Conservation (phyloP, 352 stramenopile genomes). For the Globisporangium orthogonon region DNA sequence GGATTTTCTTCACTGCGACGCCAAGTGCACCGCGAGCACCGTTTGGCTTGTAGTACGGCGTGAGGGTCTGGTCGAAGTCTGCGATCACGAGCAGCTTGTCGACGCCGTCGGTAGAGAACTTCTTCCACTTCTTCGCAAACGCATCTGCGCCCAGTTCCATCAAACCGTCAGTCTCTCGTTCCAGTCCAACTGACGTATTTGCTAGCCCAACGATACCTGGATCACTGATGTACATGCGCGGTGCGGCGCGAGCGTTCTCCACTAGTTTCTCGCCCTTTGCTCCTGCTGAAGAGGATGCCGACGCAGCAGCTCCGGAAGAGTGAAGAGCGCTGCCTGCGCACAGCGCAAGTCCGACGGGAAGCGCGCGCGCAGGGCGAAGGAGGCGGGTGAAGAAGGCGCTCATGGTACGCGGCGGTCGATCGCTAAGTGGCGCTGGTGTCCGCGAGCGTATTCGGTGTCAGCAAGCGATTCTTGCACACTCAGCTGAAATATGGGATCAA, state of each 20-base stretch:
- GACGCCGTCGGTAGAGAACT: constrained; percentile 57
- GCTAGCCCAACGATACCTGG: background rate
- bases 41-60: constrained; percentile 50
- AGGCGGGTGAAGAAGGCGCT: background rate
- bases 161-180: too few species aligned
- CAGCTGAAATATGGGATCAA: too few species aligned
- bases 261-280: constrained; percentile 10
- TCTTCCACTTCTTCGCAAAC: constrained; percentile 74
- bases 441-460: too few species aligned
- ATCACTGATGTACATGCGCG: constrained; percentile 21
- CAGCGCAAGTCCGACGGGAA: background rate
- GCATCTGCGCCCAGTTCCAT: constrained; percentile 21
- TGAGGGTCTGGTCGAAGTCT: constrained; percentile 83
- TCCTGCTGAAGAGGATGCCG: background rate
- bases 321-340: constrained; percentile 2
- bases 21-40: constrained; percentile 10
- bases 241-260: constrained; percentile 10
- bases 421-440: background rate
- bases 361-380: background rate
- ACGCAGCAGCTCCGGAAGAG: background rate
- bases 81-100: constrained; percentile 74
- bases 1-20: too few species aligned
- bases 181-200: too few species aligned
- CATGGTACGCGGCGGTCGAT: background rate
- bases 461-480: background rate